Base-by-base conservation (phyloP, 768 basidiomycete species). In the Tulasnella sp. region DNA sequence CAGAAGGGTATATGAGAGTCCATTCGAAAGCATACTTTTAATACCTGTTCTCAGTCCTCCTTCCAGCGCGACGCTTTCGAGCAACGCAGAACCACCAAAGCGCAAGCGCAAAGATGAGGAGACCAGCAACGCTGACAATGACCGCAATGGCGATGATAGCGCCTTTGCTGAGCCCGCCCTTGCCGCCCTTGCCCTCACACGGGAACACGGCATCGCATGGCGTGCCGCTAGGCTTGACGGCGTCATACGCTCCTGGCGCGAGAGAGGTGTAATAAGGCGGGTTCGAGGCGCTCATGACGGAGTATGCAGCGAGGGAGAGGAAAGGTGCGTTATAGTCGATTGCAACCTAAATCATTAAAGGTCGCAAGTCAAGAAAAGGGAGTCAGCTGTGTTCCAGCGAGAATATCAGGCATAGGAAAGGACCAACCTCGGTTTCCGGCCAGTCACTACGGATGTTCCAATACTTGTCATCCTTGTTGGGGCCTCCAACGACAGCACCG, bases 271-370 rank as follows among this genome's bases (percentile, higher is more conserved):
- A 98, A 86, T 89, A 96, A 0, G 96, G 96, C 88, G 81, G 73
- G 48, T 82, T 46, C 9, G 88, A 85, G 80, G 91, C 90, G 81
- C 91, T 92, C 75, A 93, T 83, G n/a, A 93, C 89, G 83, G 93
- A 91, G 88, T 92, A 91, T 24, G 95, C 93, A 0, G 93, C 91
- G 48, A 98, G 89, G 1, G 95, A 93, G n/a, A 97, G 88, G 87
- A 97, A 89, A 1, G 96, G 95, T 0, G 96, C 95, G 82, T 94
- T 95, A 85, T 96, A 96, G 84, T 98, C 96, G 58, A 96, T 86
- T n/a, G 93, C 94, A 76, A 92, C 88, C 92, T 93, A 74, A 64
- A 41, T 74, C 73, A 75, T 42, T 24, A 48, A n/a, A 16, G 34
- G 6, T 22, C 22, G 34, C 28, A 37, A 74, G n/a, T 20, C 22